Base-by-base conservation (phyloP, 164 flowering plant genomes). In the Malania oleifera region DNA sequence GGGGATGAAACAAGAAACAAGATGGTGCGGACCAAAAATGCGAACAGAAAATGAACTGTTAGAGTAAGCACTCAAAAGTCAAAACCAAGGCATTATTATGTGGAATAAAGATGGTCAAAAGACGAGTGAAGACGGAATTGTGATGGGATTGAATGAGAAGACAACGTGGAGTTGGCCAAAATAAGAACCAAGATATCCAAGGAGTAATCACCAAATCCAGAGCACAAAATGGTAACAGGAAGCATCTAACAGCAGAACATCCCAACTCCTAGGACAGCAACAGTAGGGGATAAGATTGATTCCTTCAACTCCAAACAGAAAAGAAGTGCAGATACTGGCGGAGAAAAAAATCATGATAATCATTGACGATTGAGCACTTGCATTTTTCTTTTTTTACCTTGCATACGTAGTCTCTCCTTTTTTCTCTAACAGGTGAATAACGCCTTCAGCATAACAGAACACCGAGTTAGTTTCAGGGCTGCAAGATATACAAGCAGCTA, bases 371-470 rank as follows among this genome's bases (percentile, higher is more conserved):
- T 57, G 65, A 71, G 57, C 77, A 71, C 73, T 64, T 71, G 66
- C 41, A 57, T 58, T 75, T 58, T 39, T 59, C 26, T 69, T 29
- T 37, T 54, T 82, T 86, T 95, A 95, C 99, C 99, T 95, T 95
- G 96, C 97, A 88, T 67, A 82, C 73, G 87, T 95, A 95, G 43
- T 91, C 99, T 74, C 96, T 90, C 76, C 96, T 81, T 80, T 83
- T 89, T 70, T 84, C 91, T 77, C 80, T 86, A 75, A 82, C 80
- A 56, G 97, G 99, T 77, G 96, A 82, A 61, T 59, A 87, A 64
- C 76, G 93, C 99, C 97, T 95, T 95, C 96, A 95, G 93, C 73
- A 87, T 76, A 75, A 80, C 68, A 86, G 89, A 91, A 76, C 75
- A 92, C 57, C 72, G 68, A 69, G 90, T 95, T 85, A 95, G 99